These are phyloP conservation scores for Citrullus mucosospermus DNA, from an alignment of 306 rosid species.

Conservation along the genomic window DNA sequence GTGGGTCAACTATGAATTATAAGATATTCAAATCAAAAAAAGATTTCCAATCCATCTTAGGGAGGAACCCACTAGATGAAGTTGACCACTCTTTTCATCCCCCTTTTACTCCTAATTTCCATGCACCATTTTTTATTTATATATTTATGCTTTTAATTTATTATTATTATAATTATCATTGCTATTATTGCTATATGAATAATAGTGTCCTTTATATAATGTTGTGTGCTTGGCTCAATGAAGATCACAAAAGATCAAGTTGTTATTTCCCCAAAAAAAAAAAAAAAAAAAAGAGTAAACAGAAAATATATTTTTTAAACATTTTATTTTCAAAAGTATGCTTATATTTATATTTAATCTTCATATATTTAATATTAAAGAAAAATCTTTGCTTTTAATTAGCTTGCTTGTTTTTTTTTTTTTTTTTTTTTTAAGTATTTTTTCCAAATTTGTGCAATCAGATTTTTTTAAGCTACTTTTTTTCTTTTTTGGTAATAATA, in stretches of 20 bases:
- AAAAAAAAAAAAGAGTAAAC: not conserved
- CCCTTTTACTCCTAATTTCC: not conserved
- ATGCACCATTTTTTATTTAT: not conserved
- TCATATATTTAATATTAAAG: not conserved
- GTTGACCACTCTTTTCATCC: not conserved
- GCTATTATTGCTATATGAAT: not conserved
- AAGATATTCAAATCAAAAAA: not conserved
- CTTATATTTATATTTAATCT: not conserved
- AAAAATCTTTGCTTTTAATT: not conserved
- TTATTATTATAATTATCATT: not conserved
- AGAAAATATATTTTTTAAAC: no score
- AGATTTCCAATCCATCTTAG: not conserved
- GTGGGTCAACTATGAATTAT: conserved; percentile 2
- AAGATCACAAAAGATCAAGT: not conserved
- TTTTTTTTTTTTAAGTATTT: no score
- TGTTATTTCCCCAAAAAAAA: not conserved
- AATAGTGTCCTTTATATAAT: not conserved
- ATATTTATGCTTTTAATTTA: not conserved
- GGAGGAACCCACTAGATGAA: not conserved
- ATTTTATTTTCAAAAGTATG: not conserved
- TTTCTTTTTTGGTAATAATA: no score
- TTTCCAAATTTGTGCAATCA: no score
- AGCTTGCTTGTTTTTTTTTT: not conserved
- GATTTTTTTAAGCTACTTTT: no score
- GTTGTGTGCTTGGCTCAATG: not conserved